phyloP scores from a whole-genome alignment of 2,329 filamentous ascomycete species.

The Onygenales sp. region DNA sequence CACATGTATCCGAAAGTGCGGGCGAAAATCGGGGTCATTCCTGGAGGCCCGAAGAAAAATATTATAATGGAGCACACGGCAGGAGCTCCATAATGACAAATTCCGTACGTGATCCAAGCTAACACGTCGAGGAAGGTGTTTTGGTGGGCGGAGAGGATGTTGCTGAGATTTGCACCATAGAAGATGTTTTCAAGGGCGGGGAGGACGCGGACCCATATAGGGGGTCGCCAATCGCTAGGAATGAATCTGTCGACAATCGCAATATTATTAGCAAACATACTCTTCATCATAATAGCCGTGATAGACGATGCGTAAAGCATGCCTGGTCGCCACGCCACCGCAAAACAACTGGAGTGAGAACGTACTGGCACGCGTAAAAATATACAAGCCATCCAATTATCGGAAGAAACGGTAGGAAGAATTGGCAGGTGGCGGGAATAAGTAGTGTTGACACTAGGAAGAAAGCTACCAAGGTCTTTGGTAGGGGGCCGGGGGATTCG shows the following conservation, averaged over 20 bases:
- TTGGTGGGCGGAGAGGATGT: constrained; percentile 86
- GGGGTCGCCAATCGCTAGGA: constrained; percentile 74
- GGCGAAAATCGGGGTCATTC: constrained; percentile 74
- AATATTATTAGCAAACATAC: neutral
- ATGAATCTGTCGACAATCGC: constrained; percentile 58
- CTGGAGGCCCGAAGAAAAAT: constrained; percentile 82
- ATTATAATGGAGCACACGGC: constrained; percentile 68
- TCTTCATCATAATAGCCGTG: neutral
- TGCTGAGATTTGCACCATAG: constrained; percentile 91
- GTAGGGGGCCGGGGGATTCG: constrained; percentile 63
- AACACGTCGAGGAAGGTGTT: constrained; percentile 74
- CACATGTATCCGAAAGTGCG: constrained; percentile 89
- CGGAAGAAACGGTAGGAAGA: constrained; percentile 77
- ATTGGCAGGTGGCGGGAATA: constrained; percentile 78
- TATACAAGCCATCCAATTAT: constrained; percentile 82
- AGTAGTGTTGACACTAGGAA: constrained; percentile 61
- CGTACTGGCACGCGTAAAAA: constrained; percentile 89
- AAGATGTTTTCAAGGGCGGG: constrained; percentile 93
- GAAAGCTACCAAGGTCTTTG: constrained; percentile 65
- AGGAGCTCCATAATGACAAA: constrained; percentile 82
- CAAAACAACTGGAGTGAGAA: constrained; percentile 16
- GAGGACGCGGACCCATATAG: constrained; percentile 91
- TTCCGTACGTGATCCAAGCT: constrained; percentile 87
- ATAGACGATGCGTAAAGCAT: neutral
- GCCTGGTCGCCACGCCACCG: too few species aligned